These are phyloP conservation scores for Jimgerdemannia flammicorona DNA, from an alignment of 192 early-diverging fungal species.

Conservation along the genomic window DNA sequence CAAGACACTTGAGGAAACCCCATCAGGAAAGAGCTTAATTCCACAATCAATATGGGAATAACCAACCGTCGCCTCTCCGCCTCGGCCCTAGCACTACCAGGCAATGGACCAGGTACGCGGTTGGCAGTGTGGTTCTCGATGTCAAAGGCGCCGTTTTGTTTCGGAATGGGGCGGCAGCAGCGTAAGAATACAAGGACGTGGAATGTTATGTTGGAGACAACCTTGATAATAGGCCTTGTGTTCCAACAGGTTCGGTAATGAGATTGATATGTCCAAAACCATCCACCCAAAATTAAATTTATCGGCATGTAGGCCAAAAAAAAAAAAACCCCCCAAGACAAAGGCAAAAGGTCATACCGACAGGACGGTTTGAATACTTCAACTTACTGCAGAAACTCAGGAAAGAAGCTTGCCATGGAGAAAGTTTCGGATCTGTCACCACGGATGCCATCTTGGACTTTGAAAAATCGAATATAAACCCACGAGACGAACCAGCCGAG, in stretches of 20 bases:
- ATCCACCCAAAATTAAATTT: background rate
- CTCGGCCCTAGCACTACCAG: constrained; percentile 55
- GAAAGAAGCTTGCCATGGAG: constrained; percentile 88
- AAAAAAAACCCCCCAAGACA: no score
- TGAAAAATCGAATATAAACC: constrained; percentile 85
- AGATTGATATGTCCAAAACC: background rate
- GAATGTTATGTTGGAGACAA: constrained; percentile 59
- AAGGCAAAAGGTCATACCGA: no score
- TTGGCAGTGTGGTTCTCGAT: constrained; percentile 34
- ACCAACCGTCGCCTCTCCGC: constrained; percentile 63
- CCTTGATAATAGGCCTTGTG: constrained; percentile 57
- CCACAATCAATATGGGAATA: background rate
- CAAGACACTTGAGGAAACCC: background rate
- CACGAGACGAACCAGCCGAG: constrained; percentile 74
- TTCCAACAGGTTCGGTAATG: background rate
- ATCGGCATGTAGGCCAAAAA: background rate
- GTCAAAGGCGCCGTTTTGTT: constrained; percentile 31
- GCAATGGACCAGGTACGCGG: constrained; percentile 29
- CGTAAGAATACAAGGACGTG: constrained; percentile 50
- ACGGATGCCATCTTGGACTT: constrained; percentile 66
- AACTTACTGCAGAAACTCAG: constrained; percentile 70
- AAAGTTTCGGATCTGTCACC: constrained; percentile 93
- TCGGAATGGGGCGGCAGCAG: constrained; percentile 47
- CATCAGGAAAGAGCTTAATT: background rate
- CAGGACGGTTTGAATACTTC: background rate